Percentiles rank a stretch among this genome's conserved stretches.
Evolutionary conservation across 2,329 filamentous ascomycete genomes (phyloP).

Genomic region (Arthrobotrys megalospora): DNA sequence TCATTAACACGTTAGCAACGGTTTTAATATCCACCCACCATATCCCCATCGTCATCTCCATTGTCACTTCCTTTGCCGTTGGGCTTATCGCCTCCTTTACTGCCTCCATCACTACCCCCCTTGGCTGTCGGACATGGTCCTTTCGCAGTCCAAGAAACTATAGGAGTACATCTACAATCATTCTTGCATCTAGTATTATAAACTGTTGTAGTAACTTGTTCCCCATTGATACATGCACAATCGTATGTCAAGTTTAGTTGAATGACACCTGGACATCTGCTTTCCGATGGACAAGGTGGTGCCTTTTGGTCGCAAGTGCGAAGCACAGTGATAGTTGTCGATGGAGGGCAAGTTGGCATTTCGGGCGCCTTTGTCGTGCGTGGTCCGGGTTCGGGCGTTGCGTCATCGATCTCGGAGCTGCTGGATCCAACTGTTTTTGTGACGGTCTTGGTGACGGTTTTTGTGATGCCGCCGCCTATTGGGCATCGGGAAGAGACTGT

Average conservation of each 20-base stretch:
- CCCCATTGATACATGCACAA: background rate
- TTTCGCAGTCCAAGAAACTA: background rate
- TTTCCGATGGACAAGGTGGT: background rate
- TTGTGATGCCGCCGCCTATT: background rate
- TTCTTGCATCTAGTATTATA: background rate
- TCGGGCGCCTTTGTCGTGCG: background rate
- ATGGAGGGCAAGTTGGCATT: background rate
- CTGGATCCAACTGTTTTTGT: background rate
- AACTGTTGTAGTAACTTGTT: background rate
- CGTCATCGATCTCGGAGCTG: background rate
- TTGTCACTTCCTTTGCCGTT: background rate
- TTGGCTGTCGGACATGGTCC: background rate
- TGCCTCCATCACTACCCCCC: background rate
- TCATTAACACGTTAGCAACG: too few relatives aligned
- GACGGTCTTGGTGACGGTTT: background rate
- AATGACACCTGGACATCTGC: background rate
- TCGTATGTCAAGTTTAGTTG: background rate
- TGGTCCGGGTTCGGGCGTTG: background rate
- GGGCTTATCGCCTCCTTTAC: background rate
- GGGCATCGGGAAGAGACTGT: background rate
- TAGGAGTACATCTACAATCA: slow-evolving; percentile 1
- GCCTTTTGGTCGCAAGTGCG: background rate
- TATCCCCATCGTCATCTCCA: background rate
- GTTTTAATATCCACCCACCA: background rate
- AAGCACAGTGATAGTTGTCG: background rate